These are phyloP conservation scores for Metarhizium anisopliae DNA, from an alignment of 2,329 filamentous ascomycete species.

Conservation along the genomic window DNA sequence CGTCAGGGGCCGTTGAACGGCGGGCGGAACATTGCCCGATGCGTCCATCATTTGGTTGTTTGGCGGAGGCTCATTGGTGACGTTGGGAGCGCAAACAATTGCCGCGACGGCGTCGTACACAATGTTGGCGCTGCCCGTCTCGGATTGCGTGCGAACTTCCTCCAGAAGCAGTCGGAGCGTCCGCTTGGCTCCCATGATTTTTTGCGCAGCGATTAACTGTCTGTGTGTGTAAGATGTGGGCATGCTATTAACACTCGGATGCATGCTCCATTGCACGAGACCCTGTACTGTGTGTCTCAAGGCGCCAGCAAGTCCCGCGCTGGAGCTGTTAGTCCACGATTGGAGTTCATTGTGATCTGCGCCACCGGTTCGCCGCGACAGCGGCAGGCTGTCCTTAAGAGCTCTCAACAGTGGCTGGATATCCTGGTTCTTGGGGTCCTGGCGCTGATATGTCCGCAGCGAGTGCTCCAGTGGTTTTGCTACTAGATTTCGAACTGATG, in stretches of 20 bases:
- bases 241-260: constrained; percentile 44
- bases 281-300: constrained; percentile 53
- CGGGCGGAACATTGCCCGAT: constrained; percentile 24
- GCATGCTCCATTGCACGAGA: constrained; percentile 58
- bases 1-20: constrained; percentile 40
- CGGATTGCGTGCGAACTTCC: constrained; percentile 55
- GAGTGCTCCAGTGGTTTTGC: constrained; percentile 60
- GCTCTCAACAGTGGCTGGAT: constrained; percentile 60
- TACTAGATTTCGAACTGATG: constrained; percentile 61
- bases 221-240: constrained; percentile 64
- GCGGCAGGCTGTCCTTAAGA: constrained; percentile 49
- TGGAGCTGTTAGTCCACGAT: constrained; percentile 49
- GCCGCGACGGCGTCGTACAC: constrained; percentile 62
- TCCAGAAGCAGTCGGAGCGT: constrained; percentile 56
- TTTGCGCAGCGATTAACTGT: constrained; percentile 52
- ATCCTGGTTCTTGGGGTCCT: constrained; percentile 58
- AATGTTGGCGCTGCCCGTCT: constrained; percentile 47
- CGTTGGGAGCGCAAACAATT: constrained; percentile 59
- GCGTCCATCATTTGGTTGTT: constrained; percentile 21
- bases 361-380: constrained; percentile 52
- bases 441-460: constrained; percentile 56
- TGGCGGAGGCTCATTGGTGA: constrained; percentile 32
- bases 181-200: constrained; percentile 51
- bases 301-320: constrained; percentile 46
- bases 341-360: constrained; percentile 60